Percentiles rank a stretch among this genome's conserved stretches.
Evolutionary conservation across 2,329 filamentous ascomycete genomes (phyloP).

Genomic region (Verticillium alfalfae): DNA sequence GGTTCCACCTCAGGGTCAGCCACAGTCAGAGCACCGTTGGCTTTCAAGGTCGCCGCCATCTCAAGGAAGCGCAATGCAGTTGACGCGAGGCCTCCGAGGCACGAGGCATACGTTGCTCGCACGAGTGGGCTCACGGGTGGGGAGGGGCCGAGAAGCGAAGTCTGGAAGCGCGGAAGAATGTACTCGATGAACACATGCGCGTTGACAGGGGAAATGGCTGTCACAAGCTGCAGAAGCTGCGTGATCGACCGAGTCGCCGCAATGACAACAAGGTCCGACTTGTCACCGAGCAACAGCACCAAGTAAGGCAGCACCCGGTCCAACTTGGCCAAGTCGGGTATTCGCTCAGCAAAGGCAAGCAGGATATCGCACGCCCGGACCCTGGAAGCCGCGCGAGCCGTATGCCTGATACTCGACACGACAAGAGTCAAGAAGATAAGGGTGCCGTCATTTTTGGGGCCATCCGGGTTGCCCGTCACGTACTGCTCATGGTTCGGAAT

Average conservation of each 20-base stretch:
- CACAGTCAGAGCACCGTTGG: slow-evolving; percentile 74
- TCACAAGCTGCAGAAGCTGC: slow-evolving; percentile 81
- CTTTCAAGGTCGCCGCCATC: slow-evolving; percentile 80
- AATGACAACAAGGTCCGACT: slow-evolving; percentile 77
- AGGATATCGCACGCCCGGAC: slow-evolving; percentile 87
- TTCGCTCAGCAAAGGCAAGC: slow-evolving; percentile 80
- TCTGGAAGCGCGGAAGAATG: slow-evolving; percentile 58
- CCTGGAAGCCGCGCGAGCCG: slow-evolving; percentile 80
- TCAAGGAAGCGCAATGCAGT: slow-evolving; percentile 83
- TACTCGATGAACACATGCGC: slow-evolving; percentile 66
- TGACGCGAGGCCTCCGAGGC: slow-evolving; percentile 79
- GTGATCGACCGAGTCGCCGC: slow-evolving; percentile 82
- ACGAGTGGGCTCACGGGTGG: slow-evolving; percentile 62
- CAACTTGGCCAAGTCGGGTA: slow-evolving; percentile 93
- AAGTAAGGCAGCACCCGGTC: slow-evolving; percentile 90
- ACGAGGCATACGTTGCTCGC: slow-evolving; percentile 87
- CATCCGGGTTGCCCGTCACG: slow-evolving; percentile 53
- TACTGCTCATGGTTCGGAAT: slow-evolving; percentile 79
- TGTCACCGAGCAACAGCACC: slow-evolving; percentile 75
- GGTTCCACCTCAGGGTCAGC: slow-evolving; percentile 77
- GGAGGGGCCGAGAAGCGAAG: slow-evolving; percentile 39
- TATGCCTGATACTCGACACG: slow-evolving; percentile 83
- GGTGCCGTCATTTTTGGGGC: slow-evolving; percentile 77
- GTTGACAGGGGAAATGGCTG: slow-evolving; percentile 76
- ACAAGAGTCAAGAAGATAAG: slow-evolving; percentile 87